A percentile compares a stretch with the other conserved stretches of the same genome.
phyloP scores from a whole-genome alignment of 768 basidiomycete genomes.

The Russula virescens region DNA sequence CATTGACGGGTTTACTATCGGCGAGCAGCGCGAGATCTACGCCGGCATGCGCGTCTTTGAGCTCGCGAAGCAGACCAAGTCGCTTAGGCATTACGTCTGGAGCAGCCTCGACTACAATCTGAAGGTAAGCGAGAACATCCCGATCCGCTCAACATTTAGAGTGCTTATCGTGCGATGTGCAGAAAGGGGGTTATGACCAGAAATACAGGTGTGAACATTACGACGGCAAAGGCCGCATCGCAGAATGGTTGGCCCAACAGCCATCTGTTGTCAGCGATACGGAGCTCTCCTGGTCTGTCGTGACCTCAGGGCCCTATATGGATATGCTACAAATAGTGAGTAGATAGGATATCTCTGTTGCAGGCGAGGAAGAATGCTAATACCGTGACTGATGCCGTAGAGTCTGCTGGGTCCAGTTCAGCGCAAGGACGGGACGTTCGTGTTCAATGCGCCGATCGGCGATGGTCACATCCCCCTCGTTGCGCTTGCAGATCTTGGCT shows the following conservation, averaged over 20 bases:
- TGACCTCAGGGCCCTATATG: slow-evolving; percentile 39
- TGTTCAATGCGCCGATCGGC: slow-evolving; percentile 29
- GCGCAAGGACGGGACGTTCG: slow-evolving; percentile 29
- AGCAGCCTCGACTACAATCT: slow-evolving; percentile 36
- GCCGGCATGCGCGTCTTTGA: slow-evolving; percentile 40
- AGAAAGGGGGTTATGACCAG: slow-evolving; percentile 25
- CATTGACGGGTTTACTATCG: slow-evolving; percentile 34
- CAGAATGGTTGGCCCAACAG: slow-evolving; percentile 34
- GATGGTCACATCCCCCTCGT: slow-evolving; percentile 29
- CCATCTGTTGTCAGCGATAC: slow-evolving; percentile 31
- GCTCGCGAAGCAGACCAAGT: slow-evolving; percentile 31
- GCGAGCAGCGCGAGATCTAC: slow-evolving; percentile 37
- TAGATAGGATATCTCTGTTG: not conserved
- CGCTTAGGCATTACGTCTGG: slow-evolving; percentile 36
- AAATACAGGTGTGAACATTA: slow-evolving; percentile 36
- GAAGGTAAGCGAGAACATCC: slow-evolving; percentile 28
- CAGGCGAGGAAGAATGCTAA: not conserved
- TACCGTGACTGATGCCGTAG: not conserved
- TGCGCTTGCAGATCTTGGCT: slow-evolving; percentile 32
- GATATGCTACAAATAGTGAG: slow-evolving; percentile 39
- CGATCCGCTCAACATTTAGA: too few species aligned
- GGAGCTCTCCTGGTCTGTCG: slow-evolving; percentile 34
- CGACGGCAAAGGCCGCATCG: slow-evolving; percentile 38
- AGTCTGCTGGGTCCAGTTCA: slow-evolving; percentile 25
- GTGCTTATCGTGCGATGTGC: not conserved